These are phyloP conservation scores for Pythium aquatile DNA, from an alignment of 352 stramenopile genomes.

Conservation along the genomic window DNA sequence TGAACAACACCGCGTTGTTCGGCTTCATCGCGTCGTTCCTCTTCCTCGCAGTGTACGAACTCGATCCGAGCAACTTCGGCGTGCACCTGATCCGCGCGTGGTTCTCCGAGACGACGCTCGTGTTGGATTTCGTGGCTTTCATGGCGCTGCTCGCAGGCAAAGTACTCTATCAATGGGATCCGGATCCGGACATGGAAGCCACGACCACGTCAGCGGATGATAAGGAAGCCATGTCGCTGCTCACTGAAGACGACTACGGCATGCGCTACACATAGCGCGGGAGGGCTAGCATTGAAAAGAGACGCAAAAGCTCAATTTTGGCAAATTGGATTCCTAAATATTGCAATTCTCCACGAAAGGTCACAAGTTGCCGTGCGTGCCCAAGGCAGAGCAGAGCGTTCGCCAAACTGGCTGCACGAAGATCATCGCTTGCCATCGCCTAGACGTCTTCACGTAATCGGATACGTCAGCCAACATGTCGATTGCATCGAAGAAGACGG, in stretches of 20 bases:
- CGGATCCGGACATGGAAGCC: conserved; percentile 71
- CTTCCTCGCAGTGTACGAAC: conserved; percentile 75
- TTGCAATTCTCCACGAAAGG: conserved; percentile 16
- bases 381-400: neutral
- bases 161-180: conserved; percentile 79
- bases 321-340: conserved; percentile 7
- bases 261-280: conserved; percentile 62
- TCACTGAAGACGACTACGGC: conserved; percentile 71
- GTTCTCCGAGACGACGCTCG: conserved; percentile 67
- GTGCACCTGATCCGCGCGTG: conserved; percentile 54
- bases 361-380: conserved; percentile 7
- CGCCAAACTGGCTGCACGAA: neutral
- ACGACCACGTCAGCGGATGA: conserved; percentile 82
- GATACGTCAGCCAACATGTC: conserved; percentile 31
- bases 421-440: neutral
- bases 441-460: neutral
- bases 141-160: conserved; percentile 65
- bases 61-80: conserved; percentile 66
- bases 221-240: conserved; percentile 77
- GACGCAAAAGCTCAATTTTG: conserved; percentile 12
- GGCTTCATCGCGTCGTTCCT: conserved; percentile 75
- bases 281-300: neutral
- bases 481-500: conserved; percentile 48
- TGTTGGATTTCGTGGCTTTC: conserved; percentile 70
- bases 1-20: conserved; percentile 71